Evolutionary conservation across 1,284 basidiomycete genomes (phyloP), one percentile per base, ranked within the genome.

Genomic region (Testicularia cyperi): DNA sequence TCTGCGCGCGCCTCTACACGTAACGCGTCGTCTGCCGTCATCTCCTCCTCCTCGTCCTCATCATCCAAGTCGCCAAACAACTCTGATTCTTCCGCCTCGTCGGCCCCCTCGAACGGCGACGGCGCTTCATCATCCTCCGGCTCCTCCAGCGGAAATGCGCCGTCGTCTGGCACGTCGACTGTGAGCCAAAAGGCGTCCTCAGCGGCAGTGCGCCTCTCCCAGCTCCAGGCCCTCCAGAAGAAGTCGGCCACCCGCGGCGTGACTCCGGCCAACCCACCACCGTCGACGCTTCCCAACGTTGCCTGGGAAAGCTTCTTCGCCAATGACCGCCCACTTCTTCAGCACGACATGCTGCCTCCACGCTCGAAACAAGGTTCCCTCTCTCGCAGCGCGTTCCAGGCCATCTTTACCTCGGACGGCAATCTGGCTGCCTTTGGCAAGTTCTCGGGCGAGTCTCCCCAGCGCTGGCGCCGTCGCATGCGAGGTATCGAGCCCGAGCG

Each of bases 281-380:
- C 56, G 2, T 57, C 65, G 2, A 54, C 65, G 16, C 44, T 62
- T 14, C 42, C 38, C 16, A 52, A 30, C 24, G 44, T 69, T 6
- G 64, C 61, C 23, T 58, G 48, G 48, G 55, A 69, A 41, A 46
- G 52, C 49, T 69, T 69, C 18, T 69, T 65, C 51, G 47, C 64
- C 14, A 49, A 51, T 12, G 52, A 47, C 2, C 51, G 67, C 2
- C 67, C 67, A 5, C 40, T 69, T 39, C 43, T 69, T 29, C 58
- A 69, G 42, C 65, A 67, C 40, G 60, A 61, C 40, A 52, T 60
- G 44, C 55, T 65, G 26, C 62, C 62, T 19, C 52, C 57, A 26
- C 45, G 54, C 5, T 43, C 48, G 16, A 65, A 65, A 37, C 46
- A 47, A 20, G 29, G 34, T 18, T 49, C 45, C 38, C 27, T 53